Percentiles rank a stretch among this genome's conserved stretches.
These are phyloP conservation scores for Stylonectria norvegica DNA, from an alignment of 2,329 filamentous ascomycete species.

Conservation along the genomic window DNA sequence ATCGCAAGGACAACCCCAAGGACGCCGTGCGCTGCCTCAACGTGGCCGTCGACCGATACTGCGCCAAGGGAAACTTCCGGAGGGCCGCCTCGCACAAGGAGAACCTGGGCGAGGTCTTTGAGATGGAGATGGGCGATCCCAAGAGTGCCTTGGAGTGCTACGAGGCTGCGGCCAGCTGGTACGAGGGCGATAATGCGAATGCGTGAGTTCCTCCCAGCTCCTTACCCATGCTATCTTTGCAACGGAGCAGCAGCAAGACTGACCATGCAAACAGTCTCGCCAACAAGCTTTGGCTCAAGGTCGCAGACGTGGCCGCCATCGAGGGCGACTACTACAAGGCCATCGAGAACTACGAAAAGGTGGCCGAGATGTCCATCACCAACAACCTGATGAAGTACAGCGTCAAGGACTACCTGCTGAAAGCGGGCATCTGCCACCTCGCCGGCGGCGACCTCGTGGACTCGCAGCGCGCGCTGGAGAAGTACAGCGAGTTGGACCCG, in stretches of 20 bases:
- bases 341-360: constrained; percentile 78
- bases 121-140: constrained; percentile 74
- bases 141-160: constrained; percentile 79
- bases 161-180: constrained; percentile 84
- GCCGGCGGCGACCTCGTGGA: constrained; percentile 71
- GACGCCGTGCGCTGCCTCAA: constrained; percentile 79
- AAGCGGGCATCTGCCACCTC: constrained; percentile 88
- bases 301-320: constrained; percentile 80
- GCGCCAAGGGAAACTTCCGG: constrained; percentile 83
- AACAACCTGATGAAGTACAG: constrained; percentile 93
- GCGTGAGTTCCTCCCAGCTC: constrained; percentile 64
- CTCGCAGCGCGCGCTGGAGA: constrained; percentile 73
- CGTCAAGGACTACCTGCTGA: constrained; percentile 94
- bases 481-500: constrained; percentile 76
- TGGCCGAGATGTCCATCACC: constrained; percentile 71
- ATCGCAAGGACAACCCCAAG: constrained; percentile 78
- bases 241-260: not conserved
- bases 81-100: constrained; percentile 89
- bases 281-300: constrained; percentile 91
- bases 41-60: constrained; percentile 80
- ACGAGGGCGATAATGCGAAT: constrained; percentile 78
- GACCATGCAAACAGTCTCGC: constrained; percentile 57
- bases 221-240: not conserved
- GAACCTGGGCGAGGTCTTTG: constrained; percentile 80
- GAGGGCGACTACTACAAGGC: constrained; percentile 82